These are phyloP conservation scores for Pulveroboletus sp. DNA, from an alignment of 768 basidiomycete species.

Conservation along the genomic window DNA sequence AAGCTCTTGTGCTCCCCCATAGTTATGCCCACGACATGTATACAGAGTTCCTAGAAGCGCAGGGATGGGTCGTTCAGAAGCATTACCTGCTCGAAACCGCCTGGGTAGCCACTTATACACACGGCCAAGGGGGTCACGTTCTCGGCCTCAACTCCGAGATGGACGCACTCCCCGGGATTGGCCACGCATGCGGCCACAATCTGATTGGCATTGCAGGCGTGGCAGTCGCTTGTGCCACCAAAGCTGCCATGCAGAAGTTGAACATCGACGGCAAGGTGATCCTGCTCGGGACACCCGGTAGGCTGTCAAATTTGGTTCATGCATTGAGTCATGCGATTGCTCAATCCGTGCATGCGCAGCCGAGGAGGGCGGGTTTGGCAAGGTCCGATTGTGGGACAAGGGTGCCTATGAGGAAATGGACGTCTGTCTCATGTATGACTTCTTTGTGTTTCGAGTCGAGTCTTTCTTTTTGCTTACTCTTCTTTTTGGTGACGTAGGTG, in stretches of 20 bases:
- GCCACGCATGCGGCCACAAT: slow-evolving; percentile 81
- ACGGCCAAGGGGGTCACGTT: slow-evolving; percentile 61
- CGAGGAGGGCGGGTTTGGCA: slow-evolving; percentile 76
- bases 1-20: not conserved
- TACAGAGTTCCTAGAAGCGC: slow-evolving; percentile 59
- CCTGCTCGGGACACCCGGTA: slow-evolving; percentile 76
- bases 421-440: slow-evolving; percentile 63
- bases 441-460: not conserved
- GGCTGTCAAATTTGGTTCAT: not conserved
- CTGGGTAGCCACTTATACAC: slow-evolving; percentile 67
- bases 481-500: slow-evolving; percentile 44
- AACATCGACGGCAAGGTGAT: slow-evolving; percentile 65
- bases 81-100: slow-evolving; percentile 68
- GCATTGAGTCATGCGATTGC: not conserved
- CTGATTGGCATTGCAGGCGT: slow-evolving; percentile 75
- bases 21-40: slow-evolving; percentile 71
- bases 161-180: slow-evolving; percentile 56
- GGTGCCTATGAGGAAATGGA: slow-evolving; percentile 77
- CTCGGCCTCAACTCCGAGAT: slow-evolving; percentile 79
- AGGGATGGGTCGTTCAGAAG: slow-evolving; percentile 59
- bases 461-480: not conserved
- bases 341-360: slow-evolving; percentile 36
- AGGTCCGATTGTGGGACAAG: slow-evolving; percentile 59
- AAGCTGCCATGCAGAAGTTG: slow-evolving; percentile 54
- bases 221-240: slow-evolving; percentile 66